phyloP scores from a whole-genome alignment of 2,329 filamentous ascomycete species.

The Fusarium fracticaudum region DNA sequence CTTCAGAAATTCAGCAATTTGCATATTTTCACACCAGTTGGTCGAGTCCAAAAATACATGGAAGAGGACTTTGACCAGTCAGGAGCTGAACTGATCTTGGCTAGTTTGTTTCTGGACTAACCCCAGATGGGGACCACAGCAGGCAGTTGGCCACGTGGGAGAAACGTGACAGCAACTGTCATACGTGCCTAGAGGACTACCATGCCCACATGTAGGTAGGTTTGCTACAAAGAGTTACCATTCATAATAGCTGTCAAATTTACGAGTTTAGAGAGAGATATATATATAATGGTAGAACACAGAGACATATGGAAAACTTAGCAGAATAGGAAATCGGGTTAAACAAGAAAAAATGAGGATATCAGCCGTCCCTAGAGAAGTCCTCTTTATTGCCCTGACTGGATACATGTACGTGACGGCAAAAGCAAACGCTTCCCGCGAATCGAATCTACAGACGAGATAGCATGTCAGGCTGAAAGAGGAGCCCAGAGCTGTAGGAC shows the following conservation, averaged over 20 bases:
- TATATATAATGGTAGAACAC: no score
- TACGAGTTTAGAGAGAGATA: background rate
- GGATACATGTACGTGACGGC: constrained; percentile 2
- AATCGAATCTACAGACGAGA: constrained; percentile 1
- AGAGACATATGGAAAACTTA: background rate
- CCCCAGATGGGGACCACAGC: constrained; percentile 10
- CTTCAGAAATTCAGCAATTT: constrained; percentile 14
- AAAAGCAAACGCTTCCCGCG: constrained; percentile 15
- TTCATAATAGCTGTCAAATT: background rate
- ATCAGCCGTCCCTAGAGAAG: background rate
- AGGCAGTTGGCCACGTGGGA: constrained; percentile 40
- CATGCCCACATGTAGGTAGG: background rate
- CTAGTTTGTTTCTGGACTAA: constrained; percentile 10
- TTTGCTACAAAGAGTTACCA: background rate
- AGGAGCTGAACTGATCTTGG: background rate
- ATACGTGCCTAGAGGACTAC: background rate
- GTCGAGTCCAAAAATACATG: background rate
- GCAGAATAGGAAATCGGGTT: background rate
- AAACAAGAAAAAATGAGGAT: background rate
- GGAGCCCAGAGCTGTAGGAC: constrained; percentile 11
- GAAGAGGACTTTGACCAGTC: constrained; percentile 10
- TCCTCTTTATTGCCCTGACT: background rate
- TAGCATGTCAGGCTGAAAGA: constrained; percentile 28
- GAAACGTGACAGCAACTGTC: constrained; percentile 31
- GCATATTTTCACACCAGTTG: background rate